Evolutionary conservation across 164 flowering plant species (phyloP).

Genomic region (Amborella trichopoda): DNA sequence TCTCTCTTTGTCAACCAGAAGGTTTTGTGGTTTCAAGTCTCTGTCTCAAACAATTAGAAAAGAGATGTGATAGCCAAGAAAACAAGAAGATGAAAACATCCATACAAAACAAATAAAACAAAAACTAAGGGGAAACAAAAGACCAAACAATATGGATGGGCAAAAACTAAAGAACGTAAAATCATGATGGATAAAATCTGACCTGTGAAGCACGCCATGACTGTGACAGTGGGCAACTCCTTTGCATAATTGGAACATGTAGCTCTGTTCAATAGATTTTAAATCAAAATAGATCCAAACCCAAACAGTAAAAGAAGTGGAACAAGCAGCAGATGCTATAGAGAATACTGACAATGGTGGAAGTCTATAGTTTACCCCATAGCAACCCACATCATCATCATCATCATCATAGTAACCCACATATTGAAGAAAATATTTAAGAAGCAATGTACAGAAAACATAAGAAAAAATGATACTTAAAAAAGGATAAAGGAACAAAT

Average conservation of each 20-base stretch:
- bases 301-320: neutral
- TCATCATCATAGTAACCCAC: too few relatives aligned
- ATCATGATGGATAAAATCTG: neutral
- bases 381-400: too few relatives aligned
- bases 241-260: conserved; percentile 74
- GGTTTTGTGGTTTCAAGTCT: conserved; percentile 93
- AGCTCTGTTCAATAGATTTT: conserved; percentile 30
- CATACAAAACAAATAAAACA: neutral
- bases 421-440: neutral
- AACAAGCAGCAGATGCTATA: neutral
- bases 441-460: neutral
- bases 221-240: conserved; percentile 93
- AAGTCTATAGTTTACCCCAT: too few relatives aligned
- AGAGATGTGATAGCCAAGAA: neutral
- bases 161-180: neutral
- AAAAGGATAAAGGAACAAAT: neutral
- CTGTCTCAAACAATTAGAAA: conserved; percentile 14
- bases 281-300: neutral
- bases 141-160: neutral
- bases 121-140: neutral
- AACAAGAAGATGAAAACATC: neutral
- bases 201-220: conserved; percentile 85
- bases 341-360: too few relatives aligned
- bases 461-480: neutral
- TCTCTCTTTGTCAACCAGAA: conserved; percentile 78